phyloP scores from a whole-genome alignment of 176 grass and related monocot genomes.

The Oryza meridionalis region DNA sequence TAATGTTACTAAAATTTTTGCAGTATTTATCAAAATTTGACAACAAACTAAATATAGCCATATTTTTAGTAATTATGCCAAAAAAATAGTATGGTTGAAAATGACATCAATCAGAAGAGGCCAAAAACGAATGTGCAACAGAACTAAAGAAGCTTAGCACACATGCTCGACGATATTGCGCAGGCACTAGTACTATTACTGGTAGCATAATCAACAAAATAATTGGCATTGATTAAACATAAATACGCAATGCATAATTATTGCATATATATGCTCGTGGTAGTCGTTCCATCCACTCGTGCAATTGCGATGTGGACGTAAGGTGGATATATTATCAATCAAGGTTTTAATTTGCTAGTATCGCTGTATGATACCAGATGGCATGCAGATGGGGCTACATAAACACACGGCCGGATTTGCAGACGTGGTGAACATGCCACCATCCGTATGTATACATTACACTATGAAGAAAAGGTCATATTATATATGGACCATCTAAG shows the following conservation, averaged over 20 bases:
- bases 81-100: too few species aligned
- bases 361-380: constrained; percentile 13
- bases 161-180: not conserved
- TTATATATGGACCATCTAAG: not conserved
- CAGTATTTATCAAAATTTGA: too few species aligned
- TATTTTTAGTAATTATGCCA: too few species aligned
- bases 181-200: too few species aligned
- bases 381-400: constrained; percentile 22
- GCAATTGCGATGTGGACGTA: constrained; percentile 40
- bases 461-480: not conserved
- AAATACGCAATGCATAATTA: not conserved
- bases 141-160: not conserved
- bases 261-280: constrained; percentile 1
- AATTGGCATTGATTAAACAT: constrained; percentile 18
- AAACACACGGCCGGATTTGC: not conserved
- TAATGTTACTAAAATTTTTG: too few species aligned
- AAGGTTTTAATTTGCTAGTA: constrained; percentile 14
- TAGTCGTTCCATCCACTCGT: constrained; percentile 41
- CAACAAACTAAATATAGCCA: too few species aligned
- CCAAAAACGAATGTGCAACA: not conserved
- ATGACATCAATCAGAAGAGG: too few species aligned
- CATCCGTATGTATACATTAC: not conserved
- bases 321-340: constrained; percentile 1
- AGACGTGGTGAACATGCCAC: not conserved
- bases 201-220: not conserved